Conservation (phyloP, 208 protist genomes). For the Leishmania aethiopica region DNA sequence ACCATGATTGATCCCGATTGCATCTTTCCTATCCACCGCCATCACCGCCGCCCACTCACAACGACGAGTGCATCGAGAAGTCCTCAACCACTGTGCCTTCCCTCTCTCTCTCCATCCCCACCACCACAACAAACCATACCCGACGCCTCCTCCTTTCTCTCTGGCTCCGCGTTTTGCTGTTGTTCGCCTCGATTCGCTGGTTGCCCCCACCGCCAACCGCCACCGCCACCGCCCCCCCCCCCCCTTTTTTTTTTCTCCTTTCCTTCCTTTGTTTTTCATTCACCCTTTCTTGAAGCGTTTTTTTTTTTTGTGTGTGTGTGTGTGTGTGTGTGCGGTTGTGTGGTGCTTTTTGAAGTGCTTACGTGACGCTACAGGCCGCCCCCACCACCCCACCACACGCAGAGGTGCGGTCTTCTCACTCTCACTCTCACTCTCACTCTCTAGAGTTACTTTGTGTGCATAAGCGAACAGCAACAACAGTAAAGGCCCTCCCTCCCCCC, state of each 20-base stretch:
- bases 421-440: not conserved
- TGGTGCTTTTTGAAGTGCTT: not conserved
- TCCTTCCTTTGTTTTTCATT: constrained; percentile 21
- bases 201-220: not conserved
- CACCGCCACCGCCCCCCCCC: not conserved
- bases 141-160: not conserved
- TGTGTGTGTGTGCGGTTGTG: not conserved
- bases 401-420: not conserved
- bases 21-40: not conserved
- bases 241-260: not conserved
- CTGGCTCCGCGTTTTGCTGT: not conserved
- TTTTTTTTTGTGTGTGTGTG: not conserved
- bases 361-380: not conserved
- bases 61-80: not conserved
- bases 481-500: too few species aligned
- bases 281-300: not conserved
- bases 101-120: not conserved
- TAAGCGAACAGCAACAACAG: too few species aligned
- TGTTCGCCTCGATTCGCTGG: not conserved
- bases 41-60: not conserved
- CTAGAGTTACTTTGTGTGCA: not conserved
- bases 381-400: not conserved
- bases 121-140: not conserved
- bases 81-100: not conserved
- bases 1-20: not conserved